These are phyloP conservation scores for Didymosphaeria variabile DNA, from an alignment of 2,329 filamentous ascomycete genomes.

Conservation along the genomic window DNA sequence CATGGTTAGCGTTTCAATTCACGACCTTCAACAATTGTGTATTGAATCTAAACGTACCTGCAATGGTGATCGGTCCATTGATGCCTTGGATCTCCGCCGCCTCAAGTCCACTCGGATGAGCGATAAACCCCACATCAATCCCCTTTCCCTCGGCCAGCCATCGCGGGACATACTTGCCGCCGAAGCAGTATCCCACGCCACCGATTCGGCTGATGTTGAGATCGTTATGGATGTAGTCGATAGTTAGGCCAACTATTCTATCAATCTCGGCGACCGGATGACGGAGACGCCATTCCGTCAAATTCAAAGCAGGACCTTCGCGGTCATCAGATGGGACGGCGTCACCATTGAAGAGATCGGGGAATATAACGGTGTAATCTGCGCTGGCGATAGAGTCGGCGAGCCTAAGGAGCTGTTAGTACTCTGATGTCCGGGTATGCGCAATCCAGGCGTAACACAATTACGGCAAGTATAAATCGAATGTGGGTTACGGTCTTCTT, in stretches of 20 bases:
- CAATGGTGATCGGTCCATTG: constrained; percentile 73
- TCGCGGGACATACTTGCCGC: constrained; percentile 76
- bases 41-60: constrained; percentile 46
- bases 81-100: constrained; percentile 72
- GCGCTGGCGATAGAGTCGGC: constrained; percentile 45
- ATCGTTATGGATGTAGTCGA: constrained; percentile 66
- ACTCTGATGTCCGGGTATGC: no score
- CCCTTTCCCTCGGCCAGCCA: constrained; percentile 62
- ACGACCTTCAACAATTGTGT: not conserved
- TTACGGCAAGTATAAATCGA: not conserved
- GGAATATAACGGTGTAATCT: constrained; percentile 43
- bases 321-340: constrained; percentile 38
- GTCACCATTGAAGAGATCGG: constrained; percentile 48
- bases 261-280: constrained; percentile 57
- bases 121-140: constrained; percentile 71
- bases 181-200: constrained; percentile 76
- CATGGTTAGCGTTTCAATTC: not conserved
- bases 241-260: constrained; percentile 58
- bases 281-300: constrained; percentile 55
- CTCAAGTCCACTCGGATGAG: constrained; percentile 75
- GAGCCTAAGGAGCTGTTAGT: constrained; percentile 26
- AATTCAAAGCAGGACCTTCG: constrained; percentile 42
- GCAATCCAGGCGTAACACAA: not conserved
- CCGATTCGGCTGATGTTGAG: constrained; percentile 64
- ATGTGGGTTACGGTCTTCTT: not conserved